phyloP scores from a whole-genome alignment of 2,329 filamentous ascomycete genomes.

The Emergomyces orientalis region DNA sequence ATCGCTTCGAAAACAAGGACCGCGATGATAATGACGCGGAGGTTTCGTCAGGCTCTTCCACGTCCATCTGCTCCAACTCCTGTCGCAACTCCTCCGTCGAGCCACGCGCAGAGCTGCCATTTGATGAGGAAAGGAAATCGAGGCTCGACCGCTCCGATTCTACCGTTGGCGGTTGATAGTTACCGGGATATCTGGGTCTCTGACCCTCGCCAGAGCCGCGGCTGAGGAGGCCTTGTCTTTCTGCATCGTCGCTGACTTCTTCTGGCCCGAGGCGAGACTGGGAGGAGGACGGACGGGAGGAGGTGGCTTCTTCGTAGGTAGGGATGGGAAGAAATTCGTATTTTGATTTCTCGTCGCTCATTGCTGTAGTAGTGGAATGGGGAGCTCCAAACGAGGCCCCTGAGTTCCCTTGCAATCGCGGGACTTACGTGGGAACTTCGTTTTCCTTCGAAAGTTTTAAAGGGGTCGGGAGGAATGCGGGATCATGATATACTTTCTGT shows the following conservation, averaged over 20 bases:
- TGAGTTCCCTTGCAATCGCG: constrained; percentile 7
- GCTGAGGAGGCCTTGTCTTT: constrained; percentile 66
- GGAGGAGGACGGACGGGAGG: constrained; percentile 47
- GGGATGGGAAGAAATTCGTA: constrained; percentile 64
- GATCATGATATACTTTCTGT: constrained; percentile 22
- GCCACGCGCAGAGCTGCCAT: constrained; percentile 44
- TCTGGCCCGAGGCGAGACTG: constrained; percentile 43
- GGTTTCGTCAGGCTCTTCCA: constrained; percentile 54
- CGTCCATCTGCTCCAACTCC: constrained; percentile 83
- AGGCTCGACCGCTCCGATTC: constrained; percentile 63
- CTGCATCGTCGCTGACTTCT: constrained; percentile 59
- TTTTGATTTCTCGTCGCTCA: constrained; percentile 46
- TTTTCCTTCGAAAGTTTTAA: constrained; percentile 11
- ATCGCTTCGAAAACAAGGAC: constrained; percentile 45
- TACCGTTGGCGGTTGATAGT: constrained; percentile 70
- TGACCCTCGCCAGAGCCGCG: constrained; percentile 39
- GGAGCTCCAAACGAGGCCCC: constrained; percentile 25
- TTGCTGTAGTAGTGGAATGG: constrained; percentile 23
- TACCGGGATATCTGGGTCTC: constrained; percentile 21
- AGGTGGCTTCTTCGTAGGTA: constrained; percentile 71
- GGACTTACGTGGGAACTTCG: not conserved
- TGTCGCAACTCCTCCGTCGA: constrained; percentile 59
- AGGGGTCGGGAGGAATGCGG: constrained; percentile 22
- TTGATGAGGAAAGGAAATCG: constrained; percentile 47
- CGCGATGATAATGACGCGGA: constrained; percentile 22